Evolutionary conservation across 202 grass and related monocot genomes (phyloP).

Genomic region (Carex arenaria): DNA sequence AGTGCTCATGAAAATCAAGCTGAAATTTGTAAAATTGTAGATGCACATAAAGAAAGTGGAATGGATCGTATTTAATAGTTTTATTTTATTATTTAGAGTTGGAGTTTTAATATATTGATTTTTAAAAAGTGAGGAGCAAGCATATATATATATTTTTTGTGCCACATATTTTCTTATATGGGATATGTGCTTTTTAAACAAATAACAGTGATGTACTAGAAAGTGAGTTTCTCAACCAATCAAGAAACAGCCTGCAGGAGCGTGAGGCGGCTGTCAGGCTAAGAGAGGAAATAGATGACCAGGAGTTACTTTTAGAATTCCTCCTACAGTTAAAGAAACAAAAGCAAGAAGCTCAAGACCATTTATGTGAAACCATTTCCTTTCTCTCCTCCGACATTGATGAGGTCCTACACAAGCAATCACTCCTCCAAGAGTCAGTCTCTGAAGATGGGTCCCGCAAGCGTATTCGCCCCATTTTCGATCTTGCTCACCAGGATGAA

Average conservation of each 20-base stretch:
- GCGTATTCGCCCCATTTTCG: conserved; percentile 53
- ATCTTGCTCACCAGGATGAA: conserved; percentile 50
- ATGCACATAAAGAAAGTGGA: background rate
- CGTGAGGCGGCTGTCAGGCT: conserved; percentile 67
- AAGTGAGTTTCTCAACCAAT: conserved; percentile 89
- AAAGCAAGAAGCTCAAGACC: conserved; percentile 69
- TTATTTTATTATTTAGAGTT: background rate
- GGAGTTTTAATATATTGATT: background rate
- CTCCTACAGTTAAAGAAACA: conserved; percentile 72
- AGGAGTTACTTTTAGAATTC: conserved; percentile 82
- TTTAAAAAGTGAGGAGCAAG: background rate
- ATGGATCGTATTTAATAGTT: background rate
- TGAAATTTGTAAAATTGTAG: background rate
- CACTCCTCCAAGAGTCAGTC: conserved; percentile 42
- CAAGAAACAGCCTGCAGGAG: conserved; percentile 65
- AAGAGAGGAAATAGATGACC: conserved; percentile 87
- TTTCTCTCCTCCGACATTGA: conserved; percentile 89
- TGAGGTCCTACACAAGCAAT: conserved; percentile 56
- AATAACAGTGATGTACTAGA: conserved; percentile 70
- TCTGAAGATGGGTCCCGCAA: conserved; percentile 65
- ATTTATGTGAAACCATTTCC: conserved; percentile 63
- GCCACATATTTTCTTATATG: background rate
- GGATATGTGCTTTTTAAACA: background rate
- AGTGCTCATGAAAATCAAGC: too few relatives aligned
- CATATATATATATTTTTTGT: background rate